Evolutionary conservation across 2,329 filamentous ascomycete genomes (phyloP).

Genomic region (Setomelanomma holmii): DNA sequence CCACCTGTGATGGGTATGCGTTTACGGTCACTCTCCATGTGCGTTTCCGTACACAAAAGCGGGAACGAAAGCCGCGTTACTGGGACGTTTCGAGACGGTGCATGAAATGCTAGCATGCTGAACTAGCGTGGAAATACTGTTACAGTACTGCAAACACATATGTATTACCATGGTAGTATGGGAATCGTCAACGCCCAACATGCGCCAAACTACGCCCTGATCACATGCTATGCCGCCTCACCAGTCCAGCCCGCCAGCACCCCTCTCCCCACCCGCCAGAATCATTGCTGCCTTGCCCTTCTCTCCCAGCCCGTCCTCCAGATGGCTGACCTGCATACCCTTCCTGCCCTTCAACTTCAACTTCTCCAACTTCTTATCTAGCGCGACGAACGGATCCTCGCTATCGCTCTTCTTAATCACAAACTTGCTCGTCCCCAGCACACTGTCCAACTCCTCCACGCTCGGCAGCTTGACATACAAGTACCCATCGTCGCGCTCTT

Average conservation of each 20-base stretch:
- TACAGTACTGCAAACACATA: too few species aligned
- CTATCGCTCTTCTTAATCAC: slow-evolving; percentile 76
- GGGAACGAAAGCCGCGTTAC: too few species aligned
- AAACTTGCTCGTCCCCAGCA: slow-evolving; percentile 80
- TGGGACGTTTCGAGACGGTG: too few species aligned
- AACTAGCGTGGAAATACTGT: too few species aligned
- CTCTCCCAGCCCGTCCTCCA: slow-evolving; percentile 54
- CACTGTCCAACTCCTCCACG: slow-evolving; percentile 78
- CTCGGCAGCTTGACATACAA: slow-evolving; percentile 83
- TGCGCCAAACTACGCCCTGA: neutral
- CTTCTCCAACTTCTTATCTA: slow-evolving; percentile 63
- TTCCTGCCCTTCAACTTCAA: slow-evolving; percentile 61
- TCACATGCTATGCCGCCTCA: slow-evolving; percentile 19
- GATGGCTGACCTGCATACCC: slow-evolving; percentile 53
- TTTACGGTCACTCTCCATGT: too few species aligned
- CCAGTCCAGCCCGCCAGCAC: slow-evolving; percentile 55
- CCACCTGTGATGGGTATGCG: too few species aligned
- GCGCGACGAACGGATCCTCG: slow-evolving; percentile 60
- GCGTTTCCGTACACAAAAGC: too few species aligned
- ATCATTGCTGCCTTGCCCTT: slow-evolving; percentile 53
- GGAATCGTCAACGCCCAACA: slow-evolving; percentile 1
- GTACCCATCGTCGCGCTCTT: slow-evolving; percentile 77
- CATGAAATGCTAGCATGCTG: too few species aligned
- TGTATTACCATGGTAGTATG: too few species aligned
- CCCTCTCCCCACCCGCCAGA: slow-evolving; percentile 55